Evolutionary conservation across 2,329 filamentous ascomycete genomes (phyloP).

Genomic region (Xylariaceae sp.): DNA sequence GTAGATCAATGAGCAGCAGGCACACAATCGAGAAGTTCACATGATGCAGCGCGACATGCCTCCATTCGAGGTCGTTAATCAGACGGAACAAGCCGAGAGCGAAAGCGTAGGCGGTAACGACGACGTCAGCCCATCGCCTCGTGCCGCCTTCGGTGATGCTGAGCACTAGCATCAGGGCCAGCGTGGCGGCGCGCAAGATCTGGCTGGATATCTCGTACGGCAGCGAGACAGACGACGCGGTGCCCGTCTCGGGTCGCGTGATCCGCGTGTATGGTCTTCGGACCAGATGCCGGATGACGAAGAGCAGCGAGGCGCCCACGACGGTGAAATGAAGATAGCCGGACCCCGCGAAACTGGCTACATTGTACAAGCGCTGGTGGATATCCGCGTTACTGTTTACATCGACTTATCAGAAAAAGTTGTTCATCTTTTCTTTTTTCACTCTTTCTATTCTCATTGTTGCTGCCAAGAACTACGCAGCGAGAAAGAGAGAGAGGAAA

Average conservation of each 20-base stretch:
- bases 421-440: too few relatives aligned
- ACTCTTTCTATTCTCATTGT: too few relatives aligned
- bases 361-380: conserved; percentile 36
- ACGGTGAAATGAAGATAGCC: conserved; percentile 38
- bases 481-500: not conserved
- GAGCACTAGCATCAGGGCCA: conserved; percentile 39
- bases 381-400: conserved; percentile 10
- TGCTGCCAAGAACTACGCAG: too few relatives aligned
- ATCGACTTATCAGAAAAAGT: too few relatives aligned
- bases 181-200: conserved; percentile 34
- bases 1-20: conserved; percentile 34
- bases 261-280: conserved; percentile 29
- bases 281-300: conserved; percentile 33
- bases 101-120: conserved; percentile 39
- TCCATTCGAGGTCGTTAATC: conserved; percentile 40
- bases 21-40: conserved; percentile 43
- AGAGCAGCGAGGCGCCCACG: conserved; percentile 35
- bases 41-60: conserved; percentile 45
- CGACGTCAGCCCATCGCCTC: conserved; percentile 36
- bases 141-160: conserved; percentile 33
- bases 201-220: conserved; percentile 43
- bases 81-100: conserved; percentile 42
- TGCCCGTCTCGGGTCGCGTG: conserved; percentile 28
- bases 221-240: conserved; percentile 38
- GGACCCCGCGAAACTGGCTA: conserved; percentile 38